Evolutionary conservation across 192 early-diverging fungal species (phyloP), one percentile per base, ranked within the genome.

Genomic region (Coemansia furcata): DNA sequence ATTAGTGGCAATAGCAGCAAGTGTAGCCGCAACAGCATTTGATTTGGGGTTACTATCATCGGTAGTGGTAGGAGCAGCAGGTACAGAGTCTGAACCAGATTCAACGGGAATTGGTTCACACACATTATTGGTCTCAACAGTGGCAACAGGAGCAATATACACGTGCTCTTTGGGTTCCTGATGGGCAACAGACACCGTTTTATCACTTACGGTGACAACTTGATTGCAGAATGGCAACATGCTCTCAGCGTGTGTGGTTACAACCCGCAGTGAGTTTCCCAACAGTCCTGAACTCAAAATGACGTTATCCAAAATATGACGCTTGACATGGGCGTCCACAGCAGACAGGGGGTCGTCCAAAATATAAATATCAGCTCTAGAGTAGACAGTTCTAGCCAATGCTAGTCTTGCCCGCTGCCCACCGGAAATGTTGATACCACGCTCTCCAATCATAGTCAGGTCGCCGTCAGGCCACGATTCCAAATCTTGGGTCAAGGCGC

Each of bases 401-500:
- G 67, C 67, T 21, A 69, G 47, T 1, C 67, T 59, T 17, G 60
- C 36, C 26, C 60, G 44, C 39, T 69, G 67, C 32, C 67, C 67
- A 42, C 62, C 68, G 46, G 68, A 69, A 10, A 69, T 69, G 32
- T 69, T 69, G 49, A 63, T 62, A 5, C 68, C 68, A 36, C 61
- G 37, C 26, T 69, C 68, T 10, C 60, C 60, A 23, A 61, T 61
- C 3, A 61, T n/a, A 12, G 33, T 61, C 37, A 61, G 19, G 26
- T 61, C 60, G 23, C 35, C 12, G 8, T 61, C 32, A 2, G 60
- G 60, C 60, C 60, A 61, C 11, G n/a, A 23, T 17, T 61, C 15
- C 7, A 61, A 40, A 39, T 26, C 23, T 26, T 26, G 23, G 23
- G 23, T 26, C 23, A 26, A 26, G 1, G 37, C 37, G 10, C 37